These are phyloP conservation scores for Aspergillus cristatus DNA, from an alignment of 495 filamentous ascomycete species.

Conservation along the genomic window DNA sequence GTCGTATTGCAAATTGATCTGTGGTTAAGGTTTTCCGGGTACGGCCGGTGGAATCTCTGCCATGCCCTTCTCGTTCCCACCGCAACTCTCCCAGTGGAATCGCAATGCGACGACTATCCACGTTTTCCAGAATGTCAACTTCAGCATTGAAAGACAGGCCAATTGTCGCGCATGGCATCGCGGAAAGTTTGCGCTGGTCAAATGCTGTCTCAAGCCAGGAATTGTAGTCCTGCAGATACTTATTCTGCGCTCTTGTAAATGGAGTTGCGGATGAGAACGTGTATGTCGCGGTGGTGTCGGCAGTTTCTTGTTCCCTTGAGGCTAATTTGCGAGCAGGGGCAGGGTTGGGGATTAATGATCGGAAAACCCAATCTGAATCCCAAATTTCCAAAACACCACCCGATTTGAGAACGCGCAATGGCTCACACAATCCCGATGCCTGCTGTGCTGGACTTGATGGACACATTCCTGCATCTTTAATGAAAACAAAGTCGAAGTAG, in stretches of 20 bases:
- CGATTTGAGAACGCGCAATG: constrained; percentile 63
- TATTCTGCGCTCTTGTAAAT: constrained; percentile 67
- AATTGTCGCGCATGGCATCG: constrained; percentile 72
- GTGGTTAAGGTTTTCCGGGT: constrained; percentile 46
- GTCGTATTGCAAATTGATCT: constrained; percentile 64
- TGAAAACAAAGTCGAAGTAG: constrained; percentile 84
- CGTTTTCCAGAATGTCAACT: constrained; percentile 56
- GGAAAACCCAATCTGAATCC: constrained; percentile 72
- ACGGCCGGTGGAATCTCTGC: constrained; percentile 31
- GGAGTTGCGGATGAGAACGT: constrained; percentile 74
- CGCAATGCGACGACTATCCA: constrained; percentile 68
- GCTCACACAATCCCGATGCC: constrained; percentile 60
- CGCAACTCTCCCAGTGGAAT: constrained; percentile 79
- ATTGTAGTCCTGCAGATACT: constrained; percentile 78
- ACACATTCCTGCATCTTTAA: constrained; percentile 75
- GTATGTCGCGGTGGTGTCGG: constrained; percentile 65
- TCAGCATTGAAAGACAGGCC: constrained; percentile 74
- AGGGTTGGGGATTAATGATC: constrained; percentile 67
- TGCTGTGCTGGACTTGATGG: constrained; percentile 52
- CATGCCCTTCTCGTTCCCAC: constrained; percentile 66
- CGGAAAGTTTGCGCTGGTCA: constrained; percentile 57
- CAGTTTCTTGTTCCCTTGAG: constrained; percentile 51
- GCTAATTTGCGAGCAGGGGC: constrained; percentile 45
- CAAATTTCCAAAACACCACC: constrained; percentile 81
- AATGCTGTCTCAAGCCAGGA: constrained; percentile 70